Conservation (phyloP, 75 land plant species). For the Picea sitchensis region DNA sequence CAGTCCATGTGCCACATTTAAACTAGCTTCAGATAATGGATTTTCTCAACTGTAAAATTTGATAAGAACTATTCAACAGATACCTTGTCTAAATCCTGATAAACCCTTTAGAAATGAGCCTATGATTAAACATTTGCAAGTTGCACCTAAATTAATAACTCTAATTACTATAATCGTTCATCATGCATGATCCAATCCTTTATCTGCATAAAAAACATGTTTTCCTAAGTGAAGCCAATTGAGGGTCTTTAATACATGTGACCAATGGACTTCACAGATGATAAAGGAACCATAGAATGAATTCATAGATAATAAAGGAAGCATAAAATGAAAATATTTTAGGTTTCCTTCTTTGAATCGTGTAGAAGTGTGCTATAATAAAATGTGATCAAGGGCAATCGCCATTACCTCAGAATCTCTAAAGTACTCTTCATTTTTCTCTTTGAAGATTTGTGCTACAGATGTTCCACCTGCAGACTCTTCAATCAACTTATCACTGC, state of each 20-base stretch:
- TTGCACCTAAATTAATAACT: not conserved
- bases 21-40: not conserved
- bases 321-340: not conserved
- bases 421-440: constrained; percentile 49
- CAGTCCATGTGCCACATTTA: not conserved
- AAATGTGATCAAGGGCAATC: not conserved
- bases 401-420: constrained; percentile 63
- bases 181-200: not conserved
- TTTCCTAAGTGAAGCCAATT: not conserved
- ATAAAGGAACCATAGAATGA: not conserved
- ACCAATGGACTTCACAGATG: not conserved
- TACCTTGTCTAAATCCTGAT: not conserved
- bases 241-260: not conserved
- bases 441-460: constrained; percentile 63
- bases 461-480: constrained; percentile 45
- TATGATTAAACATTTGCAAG: not conserved
- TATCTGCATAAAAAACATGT: not conserved
- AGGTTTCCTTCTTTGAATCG: not conserved
- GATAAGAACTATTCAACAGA: not conserved
- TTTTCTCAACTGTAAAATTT: not conserved
- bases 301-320: not conserved
- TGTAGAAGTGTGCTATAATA: not conserved
- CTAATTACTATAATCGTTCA: not conserved
- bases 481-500: constrained; percentile 71
- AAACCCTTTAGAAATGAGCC: not conserved